Conservation (phyloP, 306 rosid genomes). For the Lotus japonicus region DNA sequence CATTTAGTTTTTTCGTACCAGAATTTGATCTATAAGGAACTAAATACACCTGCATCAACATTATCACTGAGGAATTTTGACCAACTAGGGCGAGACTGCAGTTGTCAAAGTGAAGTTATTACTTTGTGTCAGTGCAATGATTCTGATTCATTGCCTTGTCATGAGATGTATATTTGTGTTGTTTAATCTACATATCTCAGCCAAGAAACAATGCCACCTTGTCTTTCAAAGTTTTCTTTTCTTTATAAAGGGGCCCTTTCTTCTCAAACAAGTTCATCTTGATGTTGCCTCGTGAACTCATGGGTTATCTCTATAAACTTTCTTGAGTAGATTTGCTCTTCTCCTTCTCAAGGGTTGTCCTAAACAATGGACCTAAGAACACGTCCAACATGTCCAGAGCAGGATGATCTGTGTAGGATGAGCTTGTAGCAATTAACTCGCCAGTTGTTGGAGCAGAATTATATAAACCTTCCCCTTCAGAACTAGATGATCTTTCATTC, state of each 20-base stretch:
- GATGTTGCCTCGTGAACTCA: slow-evolving; percentile 25
- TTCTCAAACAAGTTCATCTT: slow-evolving; percentile 27
- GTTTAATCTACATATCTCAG: slow-evolving; percentile 25
- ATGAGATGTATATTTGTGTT: background rate
- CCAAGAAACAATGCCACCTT: slow-evolving; percentile 59
- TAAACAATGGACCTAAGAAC: slow-evolving; percentile 72
- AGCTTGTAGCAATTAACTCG: slow-evolving; percentile 21
- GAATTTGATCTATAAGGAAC: slow-evolving; percentile 16
- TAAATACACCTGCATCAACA: background rate
- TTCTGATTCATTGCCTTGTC: background rate
- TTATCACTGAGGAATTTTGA: background rate
- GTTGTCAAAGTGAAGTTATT: background rate
- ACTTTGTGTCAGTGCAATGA: background rate
- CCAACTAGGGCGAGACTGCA: background rate
- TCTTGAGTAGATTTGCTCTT: slow-evolving; percentile 25
- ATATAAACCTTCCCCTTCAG: slow-evolving; percentile 20
- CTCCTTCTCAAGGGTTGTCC: slow-evolving; percentile 38
- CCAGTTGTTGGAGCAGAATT: slow-evolving; percentile 20
- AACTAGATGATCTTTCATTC: slow-evolving; percentile 12
- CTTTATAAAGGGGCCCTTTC: slow-evolving; percentile 40
- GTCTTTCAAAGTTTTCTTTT: slow-evolving; percentile 60
- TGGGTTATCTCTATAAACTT: slow-evolving; percentile 22
- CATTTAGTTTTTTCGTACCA: background rate
- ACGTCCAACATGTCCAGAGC: slow-evolving; percentile 77
- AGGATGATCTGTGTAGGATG: slow-evolving; percentile 45